Conservation (phyloP, 2,329 filamentous ascomycete species). For the Diaporthe sp. region DNA sequence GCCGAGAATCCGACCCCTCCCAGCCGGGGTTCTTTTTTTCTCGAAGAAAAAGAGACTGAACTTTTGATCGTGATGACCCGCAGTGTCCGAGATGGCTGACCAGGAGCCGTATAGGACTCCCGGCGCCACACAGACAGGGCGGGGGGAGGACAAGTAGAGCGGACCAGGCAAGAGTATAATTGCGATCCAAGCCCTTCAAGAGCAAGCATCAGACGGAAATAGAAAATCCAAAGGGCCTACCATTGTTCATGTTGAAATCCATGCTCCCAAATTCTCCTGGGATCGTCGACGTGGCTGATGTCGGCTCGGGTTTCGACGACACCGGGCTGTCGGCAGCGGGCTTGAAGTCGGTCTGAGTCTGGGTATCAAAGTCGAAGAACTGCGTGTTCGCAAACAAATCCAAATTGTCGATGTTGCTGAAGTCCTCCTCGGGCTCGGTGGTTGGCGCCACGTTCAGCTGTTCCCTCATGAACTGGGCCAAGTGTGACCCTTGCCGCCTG, state of each 20-base stretch:
- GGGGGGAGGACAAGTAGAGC: not conserved
- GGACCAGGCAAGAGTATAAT: not conserved
- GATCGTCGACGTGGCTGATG: conserved; percentile 57
- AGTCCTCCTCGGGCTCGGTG: conserved; percentile 68
- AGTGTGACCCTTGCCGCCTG: conserved; percentile 85
- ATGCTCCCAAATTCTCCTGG: conserved; percentile 59
- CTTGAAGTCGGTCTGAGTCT: conserved; percentile 71
- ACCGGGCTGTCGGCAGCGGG: conserved; percentile 53
- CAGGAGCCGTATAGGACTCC: not conserved
- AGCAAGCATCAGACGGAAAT: not conserved
- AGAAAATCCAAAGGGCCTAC: conserved; percentile 36
- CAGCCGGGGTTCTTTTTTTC: not conserved
- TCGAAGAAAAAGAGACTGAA: not conserved
- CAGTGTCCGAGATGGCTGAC: not conserved
- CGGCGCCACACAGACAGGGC: conserved; percentile 3
- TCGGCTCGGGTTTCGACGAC: conserved; percentile 51
- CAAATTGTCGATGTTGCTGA: conserved; percentile 76
- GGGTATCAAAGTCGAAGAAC: conserved; percentile 83
- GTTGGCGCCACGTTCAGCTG: conserved; percentile 80
- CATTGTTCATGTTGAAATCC: conserved; percentile 56
- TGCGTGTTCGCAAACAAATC: conserved; percentile 86
- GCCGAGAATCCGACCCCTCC: conserved; percentile 13
- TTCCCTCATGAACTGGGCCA: conserved; percentile 90
- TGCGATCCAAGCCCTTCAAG: not conserved
- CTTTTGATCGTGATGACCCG: not conserved